Conservation (phyloP, 768 basidiomycete genomes). For the Amyloporia xantha region DNA sequence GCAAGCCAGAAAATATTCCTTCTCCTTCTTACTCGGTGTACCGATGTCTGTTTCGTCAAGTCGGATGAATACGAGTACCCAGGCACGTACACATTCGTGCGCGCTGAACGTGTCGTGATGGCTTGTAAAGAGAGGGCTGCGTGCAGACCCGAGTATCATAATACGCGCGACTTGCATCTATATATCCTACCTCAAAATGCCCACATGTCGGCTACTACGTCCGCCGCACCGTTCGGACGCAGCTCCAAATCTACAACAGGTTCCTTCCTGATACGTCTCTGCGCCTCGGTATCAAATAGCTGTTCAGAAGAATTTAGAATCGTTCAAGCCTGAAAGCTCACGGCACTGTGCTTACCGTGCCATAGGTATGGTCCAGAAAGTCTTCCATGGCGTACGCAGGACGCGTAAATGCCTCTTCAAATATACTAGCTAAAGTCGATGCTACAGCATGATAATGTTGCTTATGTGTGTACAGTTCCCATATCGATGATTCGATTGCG, state of each 20-base stretch:
- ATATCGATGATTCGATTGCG: constrained; percentile 83
- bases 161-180: too few species aligned
- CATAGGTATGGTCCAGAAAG: constrained; percentile 91
- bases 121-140: too few species aligned
- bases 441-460: constrained; percentile 82
- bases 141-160: too few species aligned
- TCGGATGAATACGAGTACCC: too few species aligned
- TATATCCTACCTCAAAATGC: constrained; percentile 24
- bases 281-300: constrained; percentile 83
- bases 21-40: too few species aligned
- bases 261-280: constrained; percentile 74
- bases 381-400: constrained; percentile 88
- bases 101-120: too few species aligned
- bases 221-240: constrained; percentile 16
- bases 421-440: constrained; percentile 82
- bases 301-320: constrained; percentile 23
- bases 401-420: constrained; percentile 92
- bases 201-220: constrained; percentile 45
- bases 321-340: background rate
- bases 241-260: constrained; percentile 41
- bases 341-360: constrained; percentile 47
- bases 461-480: constrained; percentile 82
- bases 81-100: too few species aligned
- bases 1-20: too few species aligned
- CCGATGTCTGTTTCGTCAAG: too few species aligned